Evolutionary conservation across 805 yeast species (phyloP).

Genomic region (Barnettozyma californica): DNA sequence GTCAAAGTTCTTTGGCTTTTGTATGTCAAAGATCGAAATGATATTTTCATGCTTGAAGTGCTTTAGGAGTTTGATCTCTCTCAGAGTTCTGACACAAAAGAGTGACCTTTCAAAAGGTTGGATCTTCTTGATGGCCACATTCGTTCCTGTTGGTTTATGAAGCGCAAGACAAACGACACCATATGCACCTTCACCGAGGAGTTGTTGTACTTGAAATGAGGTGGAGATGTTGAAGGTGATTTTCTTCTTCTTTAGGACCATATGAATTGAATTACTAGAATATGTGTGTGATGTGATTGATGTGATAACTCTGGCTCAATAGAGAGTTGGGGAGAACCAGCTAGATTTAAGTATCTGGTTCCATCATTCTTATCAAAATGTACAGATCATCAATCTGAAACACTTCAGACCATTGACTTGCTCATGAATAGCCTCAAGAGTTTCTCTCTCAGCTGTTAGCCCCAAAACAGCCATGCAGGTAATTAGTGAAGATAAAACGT

Average conservation of each 20-base stretch:
- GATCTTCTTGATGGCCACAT: conserved; percentile 93
- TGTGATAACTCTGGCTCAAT: too few species aligned
- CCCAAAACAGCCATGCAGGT: background rate
- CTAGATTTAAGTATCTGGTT: background rate
- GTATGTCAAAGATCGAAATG: conserved; percentile 83
- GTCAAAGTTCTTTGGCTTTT: conserved; percentile 72
- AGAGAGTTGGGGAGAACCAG: background rate
- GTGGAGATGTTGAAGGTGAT: conserved; percentile 77
- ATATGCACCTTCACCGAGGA: conserved; percentile 95
- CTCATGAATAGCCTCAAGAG: background rate
- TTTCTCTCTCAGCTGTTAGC: background rate
- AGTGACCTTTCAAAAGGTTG: conserved; percentile 87
- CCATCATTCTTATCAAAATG: background rate
- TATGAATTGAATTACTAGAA: background rate
- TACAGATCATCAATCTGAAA: background rate
- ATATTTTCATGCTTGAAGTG: conserved; percentile 94
- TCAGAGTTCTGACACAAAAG: conserved; percentile 81
- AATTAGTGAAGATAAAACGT: background rate
- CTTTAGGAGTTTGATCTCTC: conserved; percentile 83
- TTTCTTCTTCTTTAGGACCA: conserved; percentile 26
- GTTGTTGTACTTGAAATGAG: conserved; percentile 77
- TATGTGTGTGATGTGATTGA: too few species aligned
- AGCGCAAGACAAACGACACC: conserved; percentile 90
- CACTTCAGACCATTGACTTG: background rate
- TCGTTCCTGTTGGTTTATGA: conserved; percentile 78